Conservation (phyloP, 139 green algal genomes). For the Dunaliella primolecta region DNA sequence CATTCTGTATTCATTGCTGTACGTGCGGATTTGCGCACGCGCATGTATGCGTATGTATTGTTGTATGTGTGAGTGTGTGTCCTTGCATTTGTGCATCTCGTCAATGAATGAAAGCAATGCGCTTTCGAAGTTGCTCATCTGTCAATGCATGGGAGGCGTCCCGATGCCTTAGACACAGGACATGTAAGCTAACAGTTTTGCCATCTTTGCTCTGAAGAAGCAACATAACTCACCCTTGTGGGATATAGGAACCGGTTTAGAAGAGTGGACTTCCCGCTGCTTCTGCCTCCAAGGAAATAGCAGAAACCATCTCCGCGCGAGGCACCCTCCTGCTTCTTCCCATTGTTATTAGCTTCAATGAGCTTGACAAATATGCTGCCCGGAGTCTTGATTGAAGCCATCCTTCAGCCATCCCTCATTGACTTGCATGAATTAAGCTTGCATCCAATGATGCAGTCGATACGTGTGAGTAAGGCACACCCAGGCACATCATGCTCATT, state of each 20-base stretch:
- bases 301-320: slow-evolving; percentile 48
- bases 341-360: slow-evolving; percentile 32
- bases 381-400: slow-evolving; percentile 21
- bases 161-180: too few species aligned
- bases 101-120: neutral
- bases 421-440: too few species aligned
- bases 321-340: slow-evolving; percentile 43
- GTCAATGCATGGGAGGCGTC: too few species aligned
- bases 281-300: slow-evolving; percentile 56
- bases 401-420: too few species aligned
- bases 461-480: too few species aligned
- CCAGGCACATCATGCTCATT: too few species aligned
- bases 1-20: too few species aligned
- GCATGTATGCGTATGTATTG: neutral
- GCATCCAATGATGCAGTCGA: too few species aligned
- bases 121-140: neutral
- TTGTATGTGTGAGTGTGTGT: neutral
- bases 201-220: too few species aligned
- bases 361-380: slow-evolving; percentile 52
- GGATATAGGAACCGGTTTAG: slow-evolving; percentile 67
- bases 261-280: slow-evolving; percentile 64
- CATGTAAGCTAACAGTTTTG: too few species aligned
- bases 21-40: too few species aligned
- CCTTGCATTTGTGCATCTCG: neutral
- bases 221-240: slow-evolving; percentile 42